phyloP scores from a whole-genome alignment of 768 basidiomycete genomes.

The Leccinellum albellum region DNA sequence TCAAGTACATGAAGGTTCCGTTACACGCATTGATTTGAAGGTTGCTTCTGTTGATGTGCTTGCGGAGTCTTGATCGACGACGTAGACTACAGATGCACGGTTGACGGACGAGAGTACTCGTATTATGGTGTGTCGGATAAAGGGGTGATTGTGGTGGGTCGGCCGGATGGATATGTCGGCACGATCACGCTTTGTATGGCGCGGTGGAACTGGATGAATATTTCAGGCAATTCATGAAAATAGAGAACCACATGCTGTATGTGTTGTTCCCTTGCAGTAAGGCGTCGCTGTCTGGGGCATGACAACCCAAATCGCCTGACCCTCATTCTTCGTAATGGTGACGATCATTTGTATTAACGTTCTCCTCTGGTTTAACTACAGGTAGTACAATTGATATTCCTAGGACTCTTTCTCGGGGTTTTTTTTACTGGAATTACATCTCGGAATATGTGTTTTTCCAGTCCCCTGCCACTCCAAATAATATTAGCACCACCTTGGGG shows the following conservation, averaged over 20 bases:
- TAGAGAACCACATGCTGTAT: not conserved
- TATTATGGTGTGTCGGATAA: slow-evolving; percentile 43
- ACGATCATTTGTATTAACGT: not conserved
- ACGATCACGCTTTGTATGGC: slow-evolving; percentile 44
- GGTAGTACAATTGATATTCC: not conserved
- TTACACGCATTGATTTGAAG: not conserved
- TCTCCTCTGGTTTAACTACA: not conserved
- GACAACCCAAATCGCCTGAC: not conserved
- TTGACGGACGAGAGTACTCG: slow-evolving; percentile 54
- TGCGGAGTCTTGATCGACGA: slow-evolving; percentile 61
- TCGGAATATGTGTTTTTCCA: too few relatives aligned
- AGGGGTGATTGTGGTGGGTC: slow-evolving; percentile 29
- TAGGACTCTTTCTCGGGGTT: too few relatives aligned
- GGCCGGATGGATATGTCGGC: slow-evolving; percentile 54
- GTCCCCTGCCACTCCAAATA: too few relatives aligned
- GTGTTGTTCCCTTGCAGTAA: not conserved
- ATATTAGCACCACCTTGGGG: too few relatives aligned
- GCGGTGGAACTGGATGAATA: slow-evolving; percentile 39
- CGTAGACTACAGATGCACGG: slow-evolving; percentile 36
- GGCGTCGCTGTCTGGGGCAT: not conserved
- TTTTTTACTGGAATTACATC: too few relatives aligned
- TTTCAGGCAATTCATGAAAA: slow-evolving; percentile 42
- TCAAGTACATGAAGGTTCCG: slow-evolving; percentile 33
- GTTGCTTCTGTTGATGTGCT: not conserved
- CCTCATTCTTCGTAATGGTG: not conserved